A percentile compares a stretch with the other conserved stretches of the same genome.
Conservation (phyloP, 2,329 filamentous ascomycete genomes). For the Fusarium stilboides region DNA sequence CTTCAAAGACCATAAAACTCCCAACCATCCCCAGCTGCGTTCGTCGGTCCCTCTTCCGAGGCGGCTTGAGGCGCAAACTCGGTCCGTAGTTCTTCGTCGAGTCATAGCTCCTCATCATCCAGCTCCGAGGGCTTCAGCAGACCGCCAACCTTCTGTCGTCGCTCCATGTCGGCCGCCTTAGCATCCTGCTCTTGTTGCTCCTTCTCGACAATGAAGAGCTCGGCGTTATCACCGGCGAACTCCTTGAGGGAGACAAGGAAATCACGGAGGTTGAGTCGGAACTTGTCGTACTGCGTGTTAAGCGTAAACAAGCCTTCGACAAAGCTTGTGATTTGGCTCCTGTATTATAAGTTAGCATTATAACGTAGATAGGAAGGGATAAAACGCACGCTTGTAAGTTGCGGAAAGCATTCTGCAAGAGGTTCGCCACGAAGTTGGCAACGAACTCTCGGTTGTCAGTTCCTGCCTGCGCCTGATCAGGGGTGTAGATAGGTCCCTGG, state of each 20-base stretch:
- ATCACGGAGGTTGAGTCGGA: conserved; percentile 95
- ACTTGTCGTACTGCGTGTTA: conserved; percentile 91
- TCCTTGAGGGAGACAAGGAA: conserved; percentile 98
- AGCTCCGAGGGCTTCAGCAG: conserved; percentile 98
- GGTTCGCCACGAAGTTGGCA: conserved; percentile 85
- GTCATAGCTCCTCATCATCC: conserved; percentile 93
- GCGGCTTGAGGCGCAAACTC: conserved; percentile 66
- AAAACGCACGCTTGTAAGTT: conserved; percentile 87
- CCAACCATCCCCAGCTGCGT: conserved; percentile 70
- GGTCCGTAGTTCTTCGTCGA: conserved; percentile 75
- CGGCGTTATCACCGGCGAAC: conserved; percentile 94
- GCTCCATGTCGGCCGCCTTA: conserved; percentile 89
- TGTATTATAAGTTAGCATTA: conserved; percentile 61
- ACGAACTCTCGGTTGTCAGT: conserved; percentile 94
- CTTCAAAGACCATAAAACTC: conserved; percentile 73
- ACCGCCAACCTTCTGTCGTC: conserved; percentile 94
- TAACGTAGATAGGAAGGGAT: not conserved
- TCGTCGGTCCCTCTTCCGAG: conserved; percentile 48
- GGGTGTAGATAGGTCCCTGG: conserved; percentile 88
- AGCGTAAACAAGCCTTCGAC: conserved; percentile 90
- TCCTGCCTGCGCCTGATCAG: conserved; percentile 85
- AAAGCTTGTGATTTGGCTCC: conserved; percentile 89
- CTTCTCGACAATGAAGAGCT: conserved; percentile 93
- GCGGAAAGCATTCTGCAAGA: conserved; percentile 91
- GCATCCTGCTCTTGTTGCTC: conserved; percentile 91